Conservation (phyloP, 2,329 filamentous ascomycete species). For the Dactylonectria estremocensis region DNA sequence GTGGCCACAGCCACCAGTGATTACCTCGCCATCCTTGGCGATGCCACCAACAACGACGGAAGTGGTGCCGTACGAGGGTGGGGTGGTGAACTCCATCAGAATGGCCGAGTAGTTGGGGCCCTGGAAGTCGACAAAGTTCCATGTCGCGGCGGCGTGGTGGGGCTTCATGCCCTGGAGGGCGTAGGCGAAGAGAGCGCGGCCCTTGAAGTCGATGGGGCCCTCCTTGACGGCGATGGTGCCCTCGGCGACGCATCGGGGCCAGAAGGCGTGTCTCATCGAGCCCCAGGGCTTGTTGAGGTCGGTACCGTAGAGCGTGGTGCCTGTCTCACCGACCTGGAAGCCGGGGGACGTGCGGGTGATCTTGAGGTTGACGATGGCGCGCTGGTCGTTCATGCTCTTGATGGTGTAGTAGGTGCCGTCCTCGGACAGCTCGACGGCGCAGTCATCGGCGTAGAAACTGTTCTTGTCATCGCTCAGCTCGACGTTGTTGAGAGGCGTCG, state of each 20-base stretch:
- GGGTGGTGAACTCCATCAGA: slow-evolving; percentile 97
- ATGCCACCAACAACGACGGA: slow-evolving; percentile 87
- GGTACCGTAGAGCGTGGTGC: slow-evolving; percentile 88
- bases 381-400: slow-evolving; percentile 89
- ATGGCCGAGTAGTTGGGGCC: slow-evolving; percentile 88
- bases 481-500: slow-evolving; percentile 83
- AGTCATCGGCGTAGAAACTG: slow-evolving; percentile 88
- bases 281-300: slow-evolving; percentile 92
- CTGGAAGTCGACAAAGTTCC: slow-evolving; percentile 97
- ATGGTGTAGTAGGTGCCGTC: slow-evolving; percentile 88
- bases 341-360: slow-evolving; percentile 83
- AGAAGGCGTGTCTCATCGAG: slow-evolving; percentile 91
- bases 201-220: slow-evolving; percentile 86
- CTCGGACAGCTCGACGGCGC: slow-evolving; percentile 87
- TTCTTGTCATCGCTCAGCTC: slow-evolving; percentile 88
- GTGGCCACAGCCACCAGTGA: slow-evolving; percentile 79
- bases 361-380: slow-evolving; percentile 88
- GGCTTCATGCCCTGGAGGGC: slow-evolving; percentile 99
- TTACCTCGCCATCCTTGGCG: slow-evolving; percentile 83
- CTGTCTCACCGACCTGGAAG: slow-evolving; percentile 88
- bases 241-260: slow-evolving; percentile 87
- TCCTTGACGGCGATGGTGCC: slow-evolving; percentile 88
- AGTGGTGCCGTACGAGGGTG: slow-evolving; percentile 91
- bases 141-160: slow-evolving; percentile 91
- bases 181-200: slow-evolving; percentile 84